Conservation (phyloP, 495 filamentous ascomycete genomes). For the Gamarada debralockiae region DNA sequence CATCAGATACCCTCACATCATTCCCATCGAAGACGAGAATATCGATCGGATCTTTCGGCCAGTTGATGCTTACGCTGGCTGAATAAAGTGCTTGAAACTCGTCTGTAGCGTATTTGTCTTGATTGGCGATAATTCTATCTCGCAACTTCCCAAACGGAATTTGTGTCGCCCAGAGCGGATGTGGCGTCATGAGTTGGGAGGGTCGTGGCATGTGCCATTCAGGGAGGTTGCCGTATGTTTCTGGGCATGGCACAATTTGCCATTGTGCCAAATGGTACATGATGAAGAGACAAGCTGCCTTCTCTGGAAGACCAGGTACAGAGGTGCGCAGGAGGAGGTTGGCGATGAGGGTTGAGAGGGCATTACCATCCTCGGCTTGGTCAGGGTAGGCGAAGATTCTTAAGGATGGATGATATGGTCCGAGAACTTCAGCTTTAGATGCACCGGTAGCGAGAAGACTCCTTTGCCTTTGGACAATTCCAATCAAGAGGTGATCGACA, state of each 20-base stretch:
- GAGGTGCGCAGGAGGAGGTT: constrained; percentile 13
- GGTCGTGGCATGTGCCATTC: constrained; percentile 18
- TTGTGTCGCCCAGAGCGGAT: constrained; percentile 19
- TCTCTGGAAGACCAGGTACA: constrained; percentile 1
- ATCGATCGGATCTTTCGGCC: constrained; percentile 13
- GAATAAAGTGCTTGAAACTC: constrained; percentile 25
- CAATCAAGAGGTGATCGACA: constrained; percentile 13
- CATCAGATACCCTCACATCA: constrained; percentile 7
- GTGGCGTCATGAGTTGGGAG: constrained; percentile 23
- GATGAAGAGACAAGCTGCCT: not conserved
- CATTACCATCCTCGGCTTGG: not conserved
- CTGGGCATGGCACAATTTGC: constrained; percentile 21
- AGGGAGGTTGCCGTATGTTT: constrained; percentile 19
- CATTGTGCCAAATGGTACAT: constrained; percentile 20
- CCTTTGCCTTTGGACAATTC: constrained; percentile 10
- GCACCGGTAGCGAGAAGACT: constrained; percentile 1
- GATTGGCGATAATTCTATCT: constrained; percentile 26
- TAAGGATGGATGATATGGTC: constrained; percentile 8
- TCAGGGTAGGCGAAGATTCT: constrained; percentile 11
- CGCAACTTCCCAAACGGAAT: constrained; percentile 24
- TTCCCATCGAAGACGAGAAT: constrained; percentile 5
- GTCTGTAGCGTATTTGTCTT: constrained; percentile 22
- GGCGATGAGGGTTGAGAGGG: constrained; percentile 4
- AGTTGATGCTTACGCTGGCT: constrained; percentile 21
- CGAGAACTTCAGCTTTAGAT: not conserved